These are phyloP conservation scores for Agapanthus africanus DNA, from an alignment of 106 monocot genomes.

Conservation along the genomic window DNA sequence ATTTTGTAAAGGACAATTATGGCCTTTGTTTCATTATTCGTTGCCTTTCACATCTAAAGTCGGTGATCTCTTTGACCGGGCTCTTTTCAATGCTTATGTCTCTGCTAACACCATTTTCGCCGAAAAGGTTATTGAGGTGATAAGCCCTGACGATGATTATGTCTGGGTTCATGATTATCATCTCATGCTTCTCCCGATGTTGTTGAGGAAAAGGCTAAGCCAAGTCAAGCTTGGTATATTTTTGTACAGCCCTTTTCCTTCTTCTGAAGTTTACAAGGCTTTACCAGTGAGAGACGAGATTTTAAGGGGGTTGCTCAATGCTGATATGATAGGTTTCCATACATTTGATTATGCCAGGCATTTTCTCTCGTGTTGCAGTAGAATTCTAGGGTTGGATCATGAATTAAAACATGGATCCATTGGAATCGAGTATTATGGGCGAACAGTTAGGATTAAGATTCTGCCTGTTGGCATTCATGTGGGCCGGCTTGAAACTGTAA, in stretches of 20 bases:
- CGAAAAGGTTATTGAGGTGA: constrained; percentile 36
- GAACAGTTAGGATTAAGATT: constrained; percentile 47
- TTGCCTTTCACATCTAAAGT: constrained; percentile 20
- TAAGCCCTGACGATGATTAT: constrained; percentile 24
- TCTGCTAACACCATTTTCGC: constrained; percentile 38
- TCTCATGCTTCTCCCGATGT: constrained; percentile 50
- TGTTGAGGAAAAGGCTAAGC: constrained; percentile 37
- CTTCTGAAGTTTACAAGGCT: constrained; percentile 41
- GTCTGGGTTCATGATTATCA: constrained; percentile 49
- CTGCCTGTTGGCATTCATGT: constrained; percentile 51
- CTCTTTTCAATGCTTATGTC: constrained; percentile 47
- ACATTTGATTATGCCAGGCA: constrained; percentile 44
- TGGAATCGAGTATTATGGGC: constrained; percentile 45
- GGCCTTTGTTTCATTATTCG: constrained; percentile 61
- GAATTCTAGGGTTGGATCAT: constrained; percentile 38
- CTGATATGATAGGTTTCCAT: constrained; percentile 48
- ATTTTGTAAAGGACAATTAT: constrained; percentile 45
- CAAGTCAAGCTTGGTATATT: constrained; percentile 45
- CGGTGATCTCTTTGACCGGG: constrained; percentile 34
- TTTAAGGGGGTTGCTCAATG: constrained; percentile 32
- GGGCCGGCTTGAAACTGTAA: constrained; percentile 28
- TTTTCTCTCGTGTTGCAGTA: constrained; percentile 26
- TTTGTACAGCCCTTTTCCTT: constrained; percentile 46
- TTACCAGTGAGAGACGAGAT: constrained; percentile 49
- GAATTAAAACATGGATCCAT: constrained; percentile 47